Conservation (phyloP, 106 monocot species). For the Hemerocallis citrina region DNA sequence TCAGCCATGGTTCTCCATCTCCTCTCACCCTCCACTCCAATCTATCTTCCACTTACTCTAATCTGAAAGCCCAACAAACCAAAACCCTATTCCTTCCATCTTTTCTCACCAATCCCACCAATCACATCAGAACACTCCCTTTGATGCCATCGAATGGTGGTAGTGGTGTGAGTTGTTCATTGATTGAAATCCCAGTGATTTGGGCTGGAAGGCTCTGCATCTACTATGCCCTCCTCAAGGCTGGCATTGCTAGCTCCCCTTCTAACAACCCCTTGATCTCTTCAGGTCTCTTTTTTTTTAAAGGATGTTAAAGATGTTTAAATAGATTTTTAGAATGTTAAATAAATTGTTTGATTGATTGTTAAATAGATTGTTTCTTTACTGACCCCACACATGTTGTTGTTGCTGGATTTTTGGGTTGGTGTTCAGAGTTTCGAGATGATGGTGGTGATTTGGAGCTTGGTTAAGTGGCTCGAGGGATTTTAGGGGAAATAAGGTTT, state of each 20-base stretch:
- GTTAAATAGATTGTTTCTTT: too few relatives aligned
- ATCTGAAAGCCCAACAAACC: too few relatives aligned
- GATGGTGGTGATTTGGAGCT: constrained; percentile 58
- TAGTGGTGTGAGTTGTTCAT: constrained; percentile 17
- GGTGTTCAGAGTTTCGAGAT: constrained; percentile 22
- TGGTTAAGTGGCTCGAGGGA: too few relatives aligned
- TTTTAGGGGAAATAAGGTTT: too few relatives aligned
- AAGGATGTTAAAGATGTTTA: background rate
- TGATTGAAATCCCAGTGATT: constrained; percentile 66
- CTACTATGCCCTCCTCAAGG: constrained; percentile 66
- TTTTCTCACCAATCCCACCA: background rate
- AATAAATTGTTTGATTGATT: background rate
- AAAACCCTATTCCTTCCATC: constrained; percentile 24
- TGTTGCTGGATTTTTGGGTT: too few relatives aligned
- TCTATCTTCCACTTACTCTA: background rate
- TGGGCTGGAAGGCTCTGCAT: constrained; percentile 83
- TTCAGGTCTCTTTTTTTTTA: constrained; percentile 21
- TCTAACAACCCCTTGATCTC: constrained; percentile 57
- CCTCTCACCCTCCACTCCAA: constrained; percentile 5
- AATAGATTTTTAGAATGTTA: background rate
- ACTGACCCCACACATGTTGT: too few relatives aligned
- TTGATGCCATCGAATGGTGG: background rate
- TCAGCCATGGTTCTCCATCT: constrained; percentile 21
- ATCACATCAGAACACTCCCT: background rate
- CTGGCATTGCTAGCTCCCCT: constrained; percentile 71